Percentiles rank a stretch among this genome's conserved stretches.
Evolutionary conservation across 805 yeast genomes (phyloP).

Genomic region (Ogataea haglerorum): DNA sequence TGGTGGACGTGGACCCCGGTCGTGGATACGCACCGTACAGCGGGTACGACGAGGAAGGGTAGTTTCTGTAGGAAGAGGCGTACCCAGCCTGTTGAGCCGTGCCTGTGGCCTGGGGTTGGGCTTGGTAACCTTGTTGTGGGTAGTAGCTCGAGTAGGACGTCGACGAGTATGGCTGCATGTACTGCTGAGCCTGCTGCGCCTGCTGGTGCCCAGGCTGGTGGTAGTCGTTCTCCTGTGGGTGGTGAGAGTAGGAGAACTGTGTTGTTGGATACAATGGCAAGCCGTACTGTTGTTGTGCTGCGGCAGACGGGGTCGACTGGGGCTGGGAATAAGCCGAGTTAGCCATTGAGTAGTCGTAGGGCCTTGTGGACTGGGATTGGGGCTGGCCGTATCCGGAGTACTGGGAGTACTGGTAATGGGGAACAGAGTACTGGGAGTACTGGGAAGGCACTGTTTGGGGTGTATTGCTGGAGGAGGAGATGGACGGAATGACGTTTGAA

Average conservation of each 20-base stretch:
- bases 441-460: conserved; percentile 15
- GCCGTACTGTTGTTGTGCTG: conserved; percentile 19
- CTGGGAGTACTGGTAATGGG: conserved; percentile 22
- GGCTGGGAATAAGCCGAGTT: conserved; percentile 15
- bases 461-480: conserved; percentile 12
- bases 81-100: conserved; percentile 16
- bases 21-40: conserved; percentile 15
- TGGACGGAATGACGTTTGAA: conserved; percentile 16
- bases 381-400: conserved; percentile 17
- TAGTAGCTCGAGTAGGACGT: conserved; percentile 16
- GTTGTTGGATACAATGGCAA: conserved; percentile 16
- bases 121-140: conserved; percentile 19
- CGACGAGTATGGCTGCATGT: conserved; percentile 18
- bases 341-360: conserved; percentile 19
- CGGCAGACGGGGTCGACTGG: conserved; percentile 13
- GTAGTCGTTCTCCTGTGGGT: conserved; percentile 19
- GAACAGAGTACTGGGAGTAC: conserved; percentile 20
- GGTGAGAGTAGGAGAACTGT: conserved; percentile 22
- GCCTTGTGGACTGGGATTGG: conserved; percentile 15
- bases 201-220: conserved; percentile 19
- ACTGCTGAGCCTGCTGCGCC: conserved; percentile 17
- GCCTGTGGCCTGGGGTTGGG: conserved; percentile 14
- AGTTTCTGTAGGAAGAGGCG: conserved; percentile 19
- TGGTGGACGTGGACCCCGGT: conserved; percentile 12
- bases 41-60: conserved; percentile 18